A percentile compares a stretch with the other conserved stretches of the same genome.
Evolutionary conservation across 2,329 filamentous ascomycete species (phyloP).

Genomic region (Aspergillus sp.): DNA sequence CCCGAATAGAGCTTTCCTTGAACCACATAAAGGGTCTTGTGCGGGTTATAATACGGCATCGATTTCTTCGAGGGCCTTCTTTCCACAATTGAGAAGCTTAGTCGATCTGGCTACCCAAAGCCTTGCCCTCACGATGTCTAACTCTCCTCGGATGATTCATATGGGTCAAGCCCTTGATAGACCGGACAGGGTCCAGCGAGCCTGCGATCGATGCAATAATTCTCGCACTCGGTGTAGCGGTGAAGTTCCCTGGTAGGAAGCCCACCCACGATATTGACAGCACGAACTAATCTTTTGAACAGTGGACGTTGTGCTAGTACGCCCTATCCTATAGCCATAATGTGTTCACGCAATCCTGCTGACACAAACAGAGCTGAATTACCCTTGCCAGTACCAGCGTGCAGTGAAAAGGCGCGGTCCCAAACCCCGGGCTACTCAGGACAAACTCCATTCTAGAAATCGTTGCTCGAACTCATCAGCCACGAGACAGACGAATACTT

Average conservation of each 20-base stretch:
- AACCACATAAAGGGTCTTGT: too few species aligned
- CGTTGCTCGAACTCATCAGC: too few species aligned
- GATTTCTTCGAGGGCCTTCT: too few species aligned
- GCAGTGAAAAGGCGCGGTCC: slow-evolving; percentile 24
- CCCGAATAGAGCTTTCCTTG: too few species aligned
- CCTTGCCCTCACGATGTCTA: too few species aligned
- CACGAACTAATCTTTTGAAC: too few species aligned
- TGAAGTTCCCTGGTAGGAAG: not conserved
- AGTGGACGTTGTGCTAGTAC: not conserved
- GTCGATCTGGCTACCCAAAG: too few species aligned
- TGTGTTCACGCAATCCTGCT: not conserved
- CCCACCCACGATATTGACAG: not conserved
- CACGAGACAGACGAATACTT: too few species aligned
- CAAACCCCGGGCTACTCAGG: not conserved
- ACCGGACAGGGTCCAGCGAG: not conserved
- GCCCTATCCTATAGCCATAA: not conserved
- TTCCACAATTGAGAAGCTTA: too few species aligned
- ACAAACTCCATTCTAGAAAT: too few species aligned
- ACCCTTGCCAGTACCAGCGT: slow-evolving; percentile 24
- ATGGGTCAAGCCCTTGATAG: not conserved
- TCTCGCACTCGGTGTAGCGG: slow-evolving; percentile 2
- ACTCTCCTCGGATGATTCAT: too few species aligned
- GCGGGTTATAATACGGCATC: too few species aligned
- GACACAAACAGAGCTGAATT: slow-evolving; percentile 15
- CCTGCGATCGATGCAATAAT: slow-evolving; percentile 1